These are phyloP conservation scores for Arxiozyma heterogenica DNA, from an alignment of 1,139 yeast species.

Conservation along the genomic window DNA sequence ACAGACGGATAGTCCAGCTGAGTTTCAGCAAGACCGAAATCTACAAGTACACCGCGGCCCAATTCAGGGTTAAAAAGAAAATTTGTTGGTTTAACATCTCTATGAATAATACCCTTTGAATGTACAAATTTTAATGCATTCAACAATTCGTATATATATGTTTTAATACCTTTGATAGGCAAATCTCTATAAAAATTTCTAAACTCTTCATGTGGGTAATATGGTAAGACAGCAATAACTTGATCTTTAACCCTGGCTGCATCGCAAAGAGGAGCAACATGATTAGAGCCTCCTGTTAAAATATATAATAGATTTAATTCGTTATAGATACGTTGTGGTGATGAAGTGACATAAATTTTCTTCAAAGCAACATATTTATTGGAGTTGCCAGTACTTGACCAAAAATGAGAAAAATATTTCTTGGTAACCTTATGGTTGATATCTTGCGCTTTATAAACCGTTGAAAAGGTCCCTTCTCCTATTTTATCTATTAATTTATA, in stretches of 20 bases:
- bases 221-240: slow-evolving; percentile 86
- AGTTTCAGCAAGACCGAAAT: slow-evolving; percentile 82
- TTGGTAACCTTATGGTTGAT: slow-evolving; percentile 22
- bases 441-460: slow-evolving; percentile 84
- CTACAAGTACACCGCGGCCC: slow-evolving; percentile 78
- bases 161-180: slow-evolving; percentile 69
- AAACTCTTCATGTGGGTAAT: slow-evolving; percentile 84
- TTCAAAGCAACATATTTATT: slow-evolving; percentile 78
- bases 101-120: slow-evolving; percentile 65
- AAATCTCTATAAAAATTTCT: slow-evolving; percentile 76
- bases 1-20: slow-evolving; percentile 15
- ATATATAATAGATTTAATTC: slow-evolving; percentile 71
- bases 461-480: slow-evolving; percentile 92
- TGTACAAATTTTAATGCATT: slow-evolving; percentile 72
- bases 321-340: slow-evolving; percentile 82
- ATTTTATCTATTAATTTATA: slow-evolving; percentile 72
- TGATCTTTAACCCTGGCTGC: slow-evolving; percentile 84
- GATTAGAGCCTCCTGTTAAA: slow-evolving; percentile 59
- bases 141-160: slow-evolving; percentile 71
- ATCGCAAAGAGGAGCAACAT: slow-evolving; percentile 83
- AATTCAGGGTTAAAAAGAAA: slow-evolving; percentile 70
- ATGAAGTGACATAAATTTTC: slow-evolving; percentile 88
- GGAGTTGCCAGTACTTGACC: slow-evolving; percentile 24
- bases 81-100: slow-evolving; percentile 87
- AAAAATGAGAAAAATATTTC: slow-evolving; percentile 24